A percentile compares a stretch with the other conserved stretches of the same genome.
Evolutionary conservation across 768 basidiomycete species (phyloP).

Genomic region (Clavulina sp.): DNA sequence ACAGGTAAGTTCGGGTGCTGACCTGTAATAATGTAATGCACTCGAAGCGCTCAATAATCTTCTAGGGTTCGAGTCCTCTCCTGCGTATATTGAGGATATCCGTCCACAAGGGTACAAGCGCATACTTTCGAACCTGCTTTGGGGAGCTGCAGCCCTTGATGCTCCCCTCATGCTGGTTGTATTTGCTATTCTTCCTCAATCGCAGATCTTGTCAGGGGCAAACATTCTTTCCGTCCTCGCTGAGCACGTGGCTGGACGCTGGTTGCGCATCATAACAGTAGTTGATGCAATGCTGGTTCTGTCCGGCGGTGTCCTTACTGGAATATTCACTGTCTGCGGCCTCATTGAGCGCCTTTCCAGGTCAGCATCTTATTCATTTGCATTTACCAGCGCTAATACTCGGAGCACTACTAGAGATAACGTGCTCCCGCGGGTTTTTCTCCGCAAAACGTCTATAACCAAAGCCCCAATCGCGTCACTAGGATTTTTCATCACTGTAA

Average conservation of each 20-base stretch:
- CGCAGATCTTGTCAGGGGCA: conserved; percentile 29
- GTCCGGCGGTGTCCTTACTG: conserved; percentile 54
- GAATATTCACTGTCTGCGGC: conserved; percentile 24
- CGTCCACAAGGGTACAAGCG: conserved; percentile 35
- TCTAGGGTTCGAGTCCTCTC: conserved; percentile 31
- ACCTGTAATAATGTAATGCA: conserved; percentile 26
- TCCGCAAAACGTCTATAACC: conserved; percentile 31
- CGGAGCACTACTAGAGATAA: conserved; percentile 25
- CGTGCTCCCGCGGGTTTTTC: conserved; percentile 37
- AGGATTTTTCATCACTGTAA: conserved; percentile 31
- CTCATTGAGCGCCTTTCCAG: conserved; percentile 38
- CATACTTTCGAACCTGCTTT: conserved; percentile 48
- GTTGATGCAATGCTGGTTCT: conserved; percentile 55
- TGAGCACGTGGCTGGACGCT: conserved; percentile 34
- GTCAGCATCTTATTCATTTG: conserved; percentile 3
- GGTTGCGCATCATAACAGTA: conserved; percentile 45
- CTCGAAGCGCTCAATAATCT: neutral
- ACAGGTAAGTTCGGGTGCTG: conserved; percentile 63
- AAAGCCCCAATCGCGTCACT: conserved; percentile 36
- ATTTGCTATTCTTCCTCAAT: conserved; percentile 38
- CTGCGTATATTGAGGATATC: conserved; percentile 47
- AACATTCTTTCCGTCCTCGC: conserved; percentile 54
- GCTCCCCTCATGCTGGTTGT: conserved; percentile 40
- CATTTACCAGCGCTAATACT: neutral
- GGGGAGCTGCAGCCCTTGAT: conserved; percentile 39